Percentiles rank a stretch among this genome's conserved stretches.
These are phyloP conservation scores for Globisporangium emineosum DNA, from an alignment of 352 stramenopile genomes.

Conservation along the genomic window DNA sequence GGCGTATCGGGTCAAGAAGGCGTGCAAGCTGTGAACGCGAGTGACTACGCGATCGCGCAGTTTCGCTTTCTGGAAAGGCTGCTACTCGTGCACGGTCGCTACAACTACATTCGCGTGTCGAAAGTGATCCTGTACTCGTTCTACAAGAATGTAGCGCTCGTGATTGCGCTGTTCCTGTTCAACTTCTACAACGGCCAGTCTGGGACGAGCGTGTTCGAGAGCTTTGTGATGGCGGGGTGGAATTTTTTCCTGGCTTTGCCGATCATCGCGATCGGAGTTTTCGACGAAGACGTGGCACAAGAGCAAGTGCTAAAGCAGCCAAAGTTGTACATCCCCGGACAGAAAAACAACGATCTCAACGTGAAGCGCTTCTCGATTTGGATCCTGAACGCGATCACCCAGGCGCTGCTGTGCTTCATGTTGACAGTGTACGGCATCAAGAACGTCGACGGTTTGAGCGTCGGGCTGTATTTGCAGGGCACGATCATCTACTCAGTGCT, in stretches of 20 bases:
- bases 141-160: slow-evolving; percentile 78
- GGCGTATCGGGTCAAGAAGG: slow-evolving; percentile 92
- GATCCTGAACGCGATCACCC: slow-evolving; percentile 64
- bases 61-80: slow-evolving; percentile 94
- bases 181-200: slow-evolving; percentile 84
- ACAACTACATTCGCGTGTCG: slow-evolving; percentile 95
- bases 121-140: slow-evolving; percentile 91
- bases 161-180: slow-evolving; percentile 72
- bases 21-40: slow-evolving; percentile 89
- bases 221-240: slow-evolving; percentile 76
- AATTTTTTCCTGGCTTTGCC: slow-evolving; percentile 86
- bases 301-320: slow-evolving; percentile 62
- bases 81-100: slow-evolving; percentile 95
- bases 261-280: slow-evolving; percentile 85
- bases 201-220: slow-evolving; percentile 82
- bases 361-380: slow-evolving; percentile 54
- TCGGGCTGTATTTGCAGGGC: slow-evolving; percentile 57
- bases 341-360: slow-evolving; percentile 68
- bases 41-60: slow-evolving; percentile 91
- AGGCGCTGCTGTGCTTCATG: slow-evolving; percentile 66
- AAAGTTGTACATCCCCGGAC: slow-evolving; percentile 51
- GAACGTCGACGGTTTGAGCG: slow-evolving; percentile 33
- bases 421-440: slow-evolving; percentile 40
- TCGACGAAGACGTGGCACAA: slow-evolving; percentile 71
- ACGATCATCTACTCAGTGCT: slow-evolving; percentile 67